phyloP scores from a whole-genome alignment of 805 yeast species.

The Starmerella etchellsii region DNA sequence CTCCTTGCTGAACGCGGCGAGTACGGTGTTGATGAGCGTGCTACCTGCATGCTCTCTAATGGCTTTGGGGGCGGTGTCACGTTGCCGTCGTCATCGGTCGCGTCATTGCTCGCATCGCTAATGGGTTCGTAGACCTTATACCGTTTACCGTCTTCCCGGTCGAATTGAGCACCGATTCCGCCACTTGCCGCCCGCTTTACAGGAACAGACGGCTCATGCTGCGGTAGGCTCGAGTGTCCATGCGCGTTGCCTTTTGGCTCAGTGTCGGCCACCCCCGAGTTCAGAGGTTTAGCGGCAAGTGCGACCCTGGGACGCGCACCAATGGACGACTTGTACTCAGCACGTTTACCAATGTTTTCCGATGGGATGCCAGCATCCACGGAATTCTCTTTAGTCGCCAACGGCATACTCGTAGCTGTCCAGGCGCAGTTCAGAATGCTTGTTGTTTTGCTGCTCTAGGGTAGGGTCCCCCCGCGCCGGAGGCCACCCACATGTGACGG shows the following conservation, averaged over 20 bases:
- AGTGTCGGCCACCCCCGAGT: no score
- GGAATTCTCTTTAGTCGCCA: conserved; percentile 12
- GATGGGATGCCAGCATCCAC: not conserved
- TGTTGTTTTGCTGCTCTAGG: no score
- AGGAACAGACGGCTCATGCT: no score
- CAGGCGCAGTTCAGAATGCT: no score
- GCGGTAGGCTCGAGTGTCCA: no score
- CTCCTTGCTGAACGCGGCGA: not conserved
- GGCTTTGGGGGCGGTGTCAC: not conserved
- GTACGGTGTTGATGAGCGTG: not conserved
- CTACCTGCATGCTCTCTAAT: no score
- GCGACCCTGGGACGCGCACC: not conserved
- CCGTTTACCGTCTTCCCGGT: not conserved
- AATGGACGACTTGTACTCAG: not conserved
- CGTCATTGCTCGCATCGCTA: no score
- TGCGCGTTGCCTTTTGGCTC: no score
- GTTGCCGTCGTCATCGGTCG: conserved; percentile 4
- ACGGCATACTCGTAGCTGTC: no score
- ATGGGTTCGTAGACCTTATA: no score
- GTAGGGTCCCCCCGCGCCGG: no score
- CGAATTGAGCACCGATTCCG: not conserved
- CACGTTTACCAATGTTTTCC: not conserved
- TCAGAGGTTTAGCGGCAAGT: conserved; percentile 8
- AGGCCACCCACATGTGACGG: no score
- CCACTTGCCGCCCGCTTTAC: conserved; percentile 1